Base-by-base conservation (phyloP, 1,284 basidiomycete genomes). In the Austropuccinia psidii region DNA sequence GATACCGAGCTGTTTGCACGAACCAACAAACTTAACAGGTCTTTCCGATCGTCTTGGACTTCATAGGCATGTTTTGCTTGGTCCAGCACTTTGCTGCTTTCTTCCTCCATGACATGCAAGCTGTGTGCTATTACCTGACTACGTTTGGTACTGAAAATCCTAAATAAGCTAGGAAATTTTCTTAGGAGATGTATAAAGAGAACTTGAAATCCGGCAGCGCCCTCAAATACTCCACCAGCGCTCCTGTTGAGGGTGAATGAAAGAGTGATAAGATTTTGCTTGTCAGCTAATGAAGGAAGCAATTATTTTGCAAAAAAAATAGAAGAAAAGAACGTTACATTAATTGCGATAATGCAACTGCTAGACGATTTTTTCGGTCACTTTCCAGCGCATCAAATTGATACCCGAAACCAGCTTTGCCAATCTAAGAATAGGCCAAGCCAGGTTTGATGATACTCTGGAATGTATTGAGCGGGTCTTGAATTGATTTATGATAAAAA, bases 51-150 rank as follows among this genome's bases (percentile, higher is more conserved):
- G 45, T 21, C 47, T 52, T 57, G 54, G 41, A 47, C 47, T 52
- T 66, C 61, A 55, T 27, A 50, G 47, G 19, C 65, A 49, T 41
- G 41, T 57, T 41, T 73, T 54, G 24, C 24, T 11, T 35, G 52
- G 17, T 41, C 62, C 35, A 37, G 55, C 27, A 66, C 64, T 64
- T 41, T 62, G 58, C 61, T 60, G 43, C 58, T 62, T 57, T 75
- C 57, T 35, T 35, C 31, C 60, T 75, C 55, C 57, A 73, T 75
- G 2, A 37, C 21, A 7, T 17, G 15, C 45, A 55, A 15, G 84
- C 83, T 24, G 81, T 80, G 76, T 87, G 87, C 72, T 87, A 85
- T 74, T 83, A 79, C 50, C 82, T 80, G 77, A 87, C 87, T 54
- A 1, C n/a, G 24, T 13, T 19, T 54, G n/a, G 4, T 1, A 21